Percentiles rank a stretch among this genome's conserved stretches.
Conservation (phyloP, 164 flowering plant species). For the Echeveria elegans region DNA sequence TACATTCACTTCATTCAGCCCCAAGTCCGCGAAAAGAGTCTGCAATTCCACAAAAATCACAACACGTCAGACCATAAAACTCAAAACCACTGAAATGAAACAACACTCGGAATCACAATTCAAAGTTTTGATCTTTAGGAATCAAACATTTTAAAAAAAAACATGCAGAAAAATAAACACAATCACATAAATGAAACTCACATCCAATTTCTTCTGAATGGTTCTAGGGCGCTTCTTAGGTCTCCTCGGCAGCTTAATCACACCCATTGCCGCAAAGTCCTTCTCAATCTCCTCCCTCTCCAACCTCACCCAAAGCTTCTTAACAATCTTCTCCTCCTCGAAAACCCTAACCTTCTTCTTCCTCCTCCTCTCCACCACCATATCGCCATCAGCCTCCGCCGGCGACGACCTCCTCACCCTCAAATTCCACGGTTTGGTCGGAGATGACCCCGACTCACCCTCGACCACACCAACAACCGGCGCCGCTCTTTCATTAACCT, state of each 20-base stretch:
- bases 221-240: conserved; percentile 57
- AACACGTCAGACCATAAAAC: background rate
- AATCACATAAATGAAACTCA: no score
- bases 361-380: conserved; percentile 13
- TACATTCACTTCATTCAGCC: conserved; percentile 43
- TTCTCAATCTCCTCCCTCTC: conserved; percentile 57
- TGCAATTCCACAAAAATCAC: conserved; percentile 19
- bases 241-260: conserved; percentile 51
- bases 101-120: no score
- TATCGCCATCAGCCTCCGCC: conserved; percentile 11
- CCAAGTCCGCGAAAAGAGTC: conserved; percentile 42
- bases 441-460: conserved; percentile 13
- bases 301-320: conserved; percentile 43
- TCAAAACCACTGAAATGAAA: no score
- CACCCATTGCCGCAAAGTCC: conserved; percentile 46
- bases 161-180: no score
- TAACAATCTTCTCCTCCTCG: conserved; percentile 25
- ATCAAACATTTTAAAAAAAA: no score
- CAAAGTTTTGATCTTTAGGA: no score
- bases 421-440: conserved; percentile 9
- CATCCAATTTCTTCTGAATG: no score
- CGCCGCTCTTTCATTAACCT: conserved; percentile 13
- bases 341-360: background rate
- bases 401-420: conserved; percentile 5
- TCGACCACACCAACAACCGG: conserved; percentile 10